A percentile compares a stretch with the other conserved stretches of the same genome.
Evolutionary conservation across 768 basidiomycete species (phyloP).

Genomic region (Ramaria rubella): DNA sequence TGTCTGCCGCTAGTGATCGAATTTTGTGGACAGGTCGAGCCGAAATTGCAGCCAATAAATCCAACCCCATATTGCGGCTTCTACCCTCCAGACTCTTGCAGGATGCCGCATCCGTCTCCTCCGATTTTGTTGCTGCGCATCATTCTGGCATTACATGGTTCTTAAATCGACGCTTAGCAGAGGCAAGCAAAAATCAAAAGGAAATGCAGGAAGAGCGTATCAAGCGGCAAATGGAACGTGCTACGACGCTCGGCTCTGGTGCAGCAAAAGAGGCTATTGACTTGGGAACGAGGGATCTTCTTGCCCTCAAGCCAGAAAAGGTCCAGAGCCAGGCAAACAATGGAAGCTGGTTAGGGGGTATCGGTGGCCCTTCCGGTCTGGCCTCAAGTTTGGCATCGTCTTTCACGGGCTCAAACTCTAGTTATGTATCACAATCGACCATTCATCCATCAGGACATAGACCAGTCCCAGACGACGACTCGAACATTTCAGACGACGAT

Average conservation of each 20-base stretch:
- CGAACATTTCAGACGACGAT: conserved; percentile 39
- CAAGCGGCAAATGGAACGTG: conserved; percentile 79
- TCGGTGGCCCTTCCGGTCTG: conserved; percentile 41
- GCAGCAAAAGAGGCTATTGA: conserved; percentile 57
- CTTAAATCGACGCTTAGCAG: conserved; percentile 72
- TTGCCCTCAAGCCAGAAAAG: conserved; percentile 15
- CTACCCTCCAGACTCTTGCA: conserved; percentile 65
- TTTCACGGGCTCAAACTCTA: conserved; percentile 13
- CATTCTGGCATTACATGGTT: conserved; percentile 91
- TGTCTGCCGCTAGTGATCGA: conserved; percentile 12
- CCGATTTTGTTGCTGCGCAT: conserved; percentile 80
- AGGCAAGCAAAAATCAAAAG: conserved; percentile 71
- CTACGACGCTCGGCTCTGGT: conserved; percentile 75
- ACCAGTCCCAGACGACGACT: background rate
- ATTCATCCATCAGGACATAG: conserved; percentile 16
- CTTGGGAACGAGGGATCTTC: conserved; percentile 31
- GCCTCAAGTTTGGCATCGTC: conserved; percentile 31
- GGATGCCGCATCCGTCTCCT: conserved; percentile 45
- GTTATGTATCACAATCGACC: background rate
- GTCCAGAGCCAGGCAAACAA: conserved; percentile 18
- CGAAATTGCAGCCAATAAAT: conserved; percentile 57
- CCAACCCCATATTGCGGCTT: conserved; percentile 59
- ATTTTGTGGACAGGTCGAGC: conserved; percentile 45
- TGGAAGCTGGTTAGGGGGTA: conserved; percentile 53
- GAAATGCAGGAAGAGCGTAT: conserved; percentile 93